A percentile compares a stretch with the other conserved stretches of the same genome.
These are phyloP conservation scores for Xerophyta viscosa DNA, from an alignment of 106 monocot genomes.

Conservation along the genomic window DNA sequence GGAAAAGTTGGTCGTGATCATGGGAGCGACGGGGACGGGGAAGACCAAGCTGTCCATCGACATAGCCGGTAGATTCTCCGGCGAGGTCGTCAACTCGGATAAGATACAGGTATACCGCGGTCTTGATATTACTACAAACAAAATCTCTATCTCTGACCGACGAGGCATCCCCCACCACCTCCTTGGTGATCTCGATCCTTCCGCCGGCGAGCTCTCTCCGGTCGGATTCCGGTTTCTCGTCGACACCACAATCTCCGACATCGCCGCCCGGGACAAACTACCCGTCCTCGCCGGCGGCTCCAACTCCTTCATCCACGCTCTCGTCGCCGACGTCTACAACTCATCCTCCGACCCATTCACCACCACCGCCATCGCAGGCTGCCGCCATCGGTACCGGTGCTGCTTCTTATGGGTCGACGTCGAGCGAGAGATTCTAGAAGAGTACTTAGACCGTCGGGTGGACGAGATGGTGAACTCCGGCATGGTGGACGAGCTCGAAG, in stretches of 20 bases:
- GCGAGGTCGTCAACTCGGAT: constrained; percentile 82
- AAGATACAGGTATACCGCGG: constrained; percentile 90
- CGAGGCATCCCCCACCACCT: constrained; percentile 76
- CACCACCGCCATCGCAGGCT: constrained; percentile 62
- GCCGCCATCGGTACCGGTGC: constrained; percentile 37
- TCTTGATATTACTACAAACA: constrained; percentile 92
- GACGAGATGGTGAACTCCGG: constrained; percentile 77
- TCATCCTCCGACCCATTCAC: constrained; percentile 26
- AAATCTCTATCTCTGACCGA: constrained; percentile 47
- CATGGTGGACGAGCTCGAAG: constrained; percentile 80
- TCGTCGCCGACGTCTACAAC: too few species aligned
- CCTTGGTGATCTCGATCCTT: constrained; percentile 55
- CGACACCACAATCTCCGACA: constrained; percentile 17
- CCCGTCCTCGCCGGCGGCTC: constrained; percentile 87
- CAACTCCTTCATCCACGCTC: too few species aligned
- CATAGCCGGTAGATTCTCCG: constrained; percentile 27
- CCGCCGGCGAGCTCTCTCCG: constrained; percentile 45
- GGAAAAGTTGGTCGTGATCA: constrained; percentile 49
- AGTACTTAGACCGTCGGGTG: constrained; percentile 77
- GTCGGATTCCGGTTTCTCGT: constrained; percentile 43
- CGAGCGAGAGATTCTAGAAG: constrained; percentile 29
- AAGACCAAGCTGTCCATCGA: constrained; percentile 89
- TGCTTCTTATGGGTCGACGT: constrained; percentile 86
- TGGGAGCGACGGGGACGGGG: constrained; percentile 93
- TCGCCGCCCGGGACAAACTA: constrained; percentile 25